phyloP scores from a whole-genome alignment of 73 alveolate genomes.

The Paraurostyla sp. region DNA sequence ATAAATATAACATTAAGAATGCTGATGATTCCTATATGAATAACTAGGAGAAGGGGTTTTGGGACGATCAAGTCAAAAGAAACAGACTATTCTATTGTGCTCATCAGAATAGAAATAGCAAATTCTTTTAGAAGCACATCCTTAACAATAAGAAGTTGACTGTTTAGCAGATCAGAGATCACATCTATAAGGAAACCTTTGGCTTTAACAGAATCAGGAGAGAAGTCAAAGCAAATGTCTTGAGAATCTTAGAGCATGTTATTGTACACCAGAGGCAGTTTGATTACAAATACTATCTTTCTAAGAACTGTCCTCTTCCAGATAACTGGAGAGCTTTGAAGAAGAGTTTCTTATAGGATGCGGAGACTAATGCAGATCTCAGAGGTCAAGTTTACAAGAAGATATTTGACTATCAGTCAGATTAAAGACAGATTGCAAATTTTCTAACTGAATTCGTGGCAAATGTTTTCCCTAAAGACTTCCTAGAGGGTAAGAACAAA shows the following conservation, averaged over 20 bases:
- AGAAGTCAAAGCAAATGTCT: conserved; percentile 44
- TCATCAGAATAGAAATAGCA: conserved; percentile 68
- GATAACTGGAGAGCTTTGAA: conserved; percentile 72
- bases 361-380: neutral
- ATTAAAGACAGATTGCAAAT: conserved; percentile 31
- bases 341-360: conserved; percentile 12
- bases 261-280: conserved; percentile 63
- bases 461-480: conserved; percentile 64
- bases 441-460: conserved; percentile 60
- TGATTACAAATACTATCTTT: conserved; percentile 73
- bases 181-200: conserved; percentile 5
- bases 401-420: conserved; percentile 37
- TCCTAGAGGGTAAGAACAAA: conserved; percentile 61
- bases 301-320: conserved; percentile 81
- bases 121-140: conserved; percentile 65
- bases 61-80: conserved; percentile 61
- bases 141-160: neutral
- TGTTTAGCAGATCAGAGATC: neutral
- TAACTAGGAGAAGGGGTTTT: neutral
- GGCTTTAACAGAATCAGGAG: conserved; percentile 65
- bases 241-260: conserved; percentile 44
- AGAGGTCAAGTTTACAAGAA: conserved; percentile 34
- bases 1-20: conserved; percentile 59
- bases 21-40: conserved; percentile 38
- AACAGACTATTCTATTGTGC: conserved; percentile 76